Evolutionary conservation across 805 yeast species (phyloP).

Genomic region (Kodamaea laetipori): DNA sequence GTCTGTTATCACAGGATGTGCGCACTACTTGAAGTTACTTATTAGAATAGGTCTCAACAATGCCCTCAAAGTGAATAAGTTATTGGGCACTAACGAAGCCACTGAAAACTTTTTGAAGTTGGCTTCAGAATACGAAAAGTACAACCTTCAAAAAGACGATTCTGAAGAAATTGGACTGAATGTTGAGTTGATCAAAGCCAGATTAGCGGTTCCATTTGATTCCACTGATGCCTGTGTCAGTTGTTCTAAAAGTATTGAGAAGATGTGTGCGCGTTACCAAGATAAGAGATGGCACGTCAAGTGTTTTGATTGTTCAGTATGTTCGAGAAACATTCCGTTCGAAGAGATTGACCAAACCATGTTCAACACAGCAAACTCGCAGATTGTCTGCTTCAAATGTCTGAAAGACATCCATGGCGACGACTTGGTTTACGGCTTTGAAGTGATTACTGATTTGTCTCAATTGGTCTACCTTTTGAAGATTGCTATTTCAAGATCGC

Average conservation of each 20-base stretch:
- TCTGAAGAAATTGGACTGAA: slow-evolving; percentile 12
- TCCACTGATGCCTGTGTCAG: slow-evolving; percentile 75
- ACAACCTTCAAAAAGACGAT: slow-evolving; percentile 14
- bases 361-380: slow-evolving; percentile 36
- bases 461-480: slow-evolving; percentile 78
- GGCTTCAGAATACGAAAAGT: slow-evolving; percentile 31
- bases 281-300: slow-evolving; percentile 78
- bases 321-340: slow-evolving; percentile 40
- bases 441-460: slow-evolving; percentile 61
- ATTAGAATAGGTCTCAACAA: slow-evolving; percentile 78
- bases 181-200: slow-evolving; percentile 19
- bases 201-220: slow-evolving; percentile 51
- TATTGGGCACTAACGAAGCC: slow-evolving; percentile 58
- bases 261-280: slow-evolving; percentile 64
- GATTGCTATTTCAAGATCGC: slow-evolving; percentile 80
- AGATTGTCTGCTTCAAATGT: slow-evolving; percentile 65
- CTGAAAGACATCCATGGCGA: slow-evolving; percentile 30
- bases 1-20: slow-evolving; percentile 83
- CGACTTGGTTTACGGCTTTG: slow-evolving; percentile 54
- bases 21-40: slow-evolving; percentile 86
- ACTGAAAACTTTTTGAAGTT: slow-evolving; percentile 62
- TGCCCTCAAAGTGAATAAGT: slow-evolving; percentile 68
- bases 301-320: slow-evolving; percentile 69
- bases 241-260: slow-evolving; percentile 82
- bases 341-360: slow-evolving; percentile 49